Evolutionary conservation across 2,329 filamentous ascomycete species (phyloP), one percentile per base, ranked within the genome.

Genomic region (Sporothrix pallida): DNA sequence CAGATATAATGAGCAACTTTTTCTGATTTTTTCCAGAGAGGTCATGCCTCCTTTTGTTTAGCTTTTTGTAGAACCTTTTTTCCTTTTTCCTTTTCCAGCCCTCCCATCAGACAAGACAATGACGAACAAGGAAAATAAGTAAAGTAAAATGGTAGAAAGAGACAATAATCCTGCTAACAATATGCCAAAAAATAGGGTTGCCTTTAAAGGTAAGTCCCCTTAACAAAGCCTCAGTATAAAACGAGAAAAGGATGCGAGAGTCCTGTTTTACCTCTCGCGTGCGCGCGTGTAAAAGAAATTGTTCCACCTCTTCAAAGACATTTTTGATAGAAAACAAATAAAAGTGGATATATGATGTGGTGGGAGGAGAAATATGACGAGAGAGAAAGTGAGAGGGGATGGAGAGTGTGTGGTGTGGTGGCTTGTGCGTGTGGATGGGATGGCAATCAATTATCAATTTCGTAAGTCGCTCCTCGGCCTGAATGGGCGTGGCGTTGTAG

Each of bases 181-280:
- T 31, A 37, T 37, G 31, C 31, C 31, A 37, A 37, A 37, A 37
- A 5, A 37, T 37, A 3, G 31, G 31, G 7, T 37, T 37, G 31
- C 31, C 31, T 37, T 37, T 37, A 2, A 37, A 37, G 31, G 7
- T 7, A 37, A 37, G 31, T 26, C 42, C 48, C 62, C 62, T 5
- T 20, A 67, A 13, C 42, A 67, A 8, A 15, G 20, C n/a, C 42
- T 6, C 20, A 26, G 8, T 26, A 42, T 31, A 31, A 31, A 8
- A 31, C 5, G 7, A 5, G 6, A 20, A 58, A 44, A 48, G 10
- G 17, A 23, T 4, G 8, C 15, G 20, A 67, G 42, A 67, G 62
- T 65, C 20, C 62, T 46, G 62, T 67, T 26, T n/a, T 67, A 46
- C 62, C 62, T 67, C 62, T 67, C 42, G n/a, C 26, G 42, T 20